Percentiles rank a stretch among this genome's conserved stretches.
Conservation (phyloP, 306 rosid species). For the Lathyrus sativus region DNA sequence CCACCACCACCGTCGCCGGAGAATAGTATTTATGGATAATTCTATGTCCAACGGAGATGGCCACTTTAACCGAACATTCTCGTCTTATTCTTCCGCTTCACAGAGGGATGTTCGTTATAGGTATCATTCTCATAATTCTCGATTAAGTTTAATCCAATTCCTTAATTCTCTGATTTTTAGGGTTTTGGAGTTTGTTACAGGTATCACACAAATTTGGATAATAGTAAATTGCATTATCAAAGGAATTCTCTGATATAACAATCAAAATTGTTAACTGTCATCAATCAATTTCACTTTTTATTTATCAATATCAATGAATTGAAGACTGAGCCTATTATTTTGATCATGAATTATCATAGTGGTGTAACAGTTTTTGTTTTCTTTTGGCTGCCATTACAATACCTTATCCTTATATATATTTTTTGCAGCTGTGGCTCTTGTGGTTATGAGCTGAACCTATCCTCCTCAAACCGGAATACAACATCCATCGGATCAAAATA, state of each 20-base stretch:
- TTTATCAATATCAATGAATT: not conserved
- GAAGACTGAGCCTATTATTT: constrained; percentile 6
- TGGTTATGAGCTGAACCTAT: constrained; percentile 84
- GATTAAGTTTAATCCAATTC: not conserved
- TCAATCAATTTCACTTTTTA: not conserved
- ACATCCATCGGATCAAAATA: constrained; percentile 81
- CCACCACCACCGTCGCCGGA: not conserved
- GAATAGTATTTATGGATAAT: constrained; percentile 47
- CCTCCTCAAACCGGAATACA: constrained; percentile 76
- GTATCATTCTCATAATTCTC: constrained; percentile 33
- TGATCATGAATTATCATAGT: not conserved
- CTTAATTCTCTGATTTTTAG: not conserved
- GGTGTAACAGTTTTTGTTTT: constrained; percentile 16
- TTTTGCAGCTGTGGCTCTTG: constrained; percentile 83
- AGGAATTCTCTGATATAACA: too few relatives aligned
- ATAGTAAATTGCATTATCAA: not conserved
- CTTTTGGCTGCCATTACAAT: constrained; percentile 15
- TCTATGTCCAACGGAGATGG: constrained; percentile 45
- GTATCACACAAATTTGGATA: not conserved
- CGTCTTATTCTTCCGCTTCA: constrained; percentile 51
- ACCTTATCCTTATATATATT: constrained; percentile 26
- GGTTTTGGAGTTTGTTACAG: not conserved
- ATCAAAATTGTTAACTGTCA: not conserved
- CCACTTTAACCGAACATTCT: constrained; percentile 40
- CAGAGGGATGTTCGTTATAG: constrained; percentile 86